A percentile compares a stretch with the other conserved stretches of the same genome.
Evolutionary conservation across 176 grass and related monocot species (phyloP).

Genomic region (Juncus inflexus): DNA sequence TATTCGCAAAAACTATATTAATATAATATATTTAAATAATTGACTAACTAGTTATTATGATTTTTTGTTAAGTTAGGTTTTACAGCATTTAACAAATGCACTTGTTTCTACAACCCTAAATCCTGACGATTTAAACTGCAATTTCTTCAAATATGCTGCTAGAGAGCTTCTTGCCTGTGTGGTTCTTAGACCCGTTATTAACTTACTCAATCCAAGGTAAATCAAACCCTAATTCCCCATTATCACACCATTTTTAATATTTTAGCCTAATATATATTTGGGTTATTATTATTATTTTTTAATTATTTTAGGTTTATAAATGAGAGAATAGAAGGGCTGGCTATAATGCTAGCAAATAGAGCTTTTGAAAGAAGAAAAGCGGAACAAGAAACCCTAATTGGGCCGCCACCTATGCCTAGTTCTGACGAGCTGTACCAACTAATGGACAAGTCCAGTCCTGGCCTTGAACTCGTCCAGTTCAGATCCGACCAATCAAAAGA

Average conservation of each 20-base stretch:
- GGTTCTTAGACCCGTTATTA: slow-evolving; percentile 80
- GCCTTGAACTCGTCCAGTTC: slow-evolving; percentile 89
- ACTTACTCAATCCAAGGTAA: slow-evolving; percentile 93
- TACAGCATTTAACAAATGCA: slow-evolving; percentile 65
- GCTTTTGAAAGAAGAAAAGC: slow-evolving; percentile 42
- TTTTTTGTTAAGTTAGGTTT: slow-evolving; percentile 48
- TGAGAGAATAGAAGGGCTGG: slow-evolving; percentile 85
- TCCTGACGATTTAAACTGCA: slow-evolving; percentile 73
- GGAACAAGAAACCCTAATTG: slow-evolving; percentile 42
- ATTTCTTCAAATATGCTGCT: slow-evolving; percentile 66
- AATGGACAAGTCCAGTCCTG: slow-evolving; percentile 61
- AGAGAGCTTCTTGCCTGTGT: slow-evolving; percentile 90
- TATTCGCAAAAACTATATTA: neutral
- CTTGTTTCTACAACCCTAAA: slow-evolving; percentile 63
- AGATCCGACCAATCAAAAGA: slow-evolving; percentile 44
- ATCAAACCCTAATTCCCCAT: slow-evolving; percentile 18
- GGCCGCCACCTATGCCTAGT: slow-evolving; percentile 52
- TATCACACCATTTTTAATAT: slow-evolving; percentile 22
- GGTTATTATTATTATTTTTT: slow-evolving; percentile 23
- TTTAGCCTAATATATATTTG: neutral
- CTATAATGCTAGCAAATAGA: slow-evolving; percentile 57
- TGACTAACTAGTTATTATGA: neutral
- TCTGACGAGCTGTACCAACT: slow-evolving; percentile 67
- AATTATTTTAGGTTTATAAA: slow-evolving; percentile 84
- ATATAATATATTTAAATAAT: too few relatives aligned